Conservation (phyloP, 2,329 filamentous ascomycete species). For the Rutstroemia sp. region DNA sequence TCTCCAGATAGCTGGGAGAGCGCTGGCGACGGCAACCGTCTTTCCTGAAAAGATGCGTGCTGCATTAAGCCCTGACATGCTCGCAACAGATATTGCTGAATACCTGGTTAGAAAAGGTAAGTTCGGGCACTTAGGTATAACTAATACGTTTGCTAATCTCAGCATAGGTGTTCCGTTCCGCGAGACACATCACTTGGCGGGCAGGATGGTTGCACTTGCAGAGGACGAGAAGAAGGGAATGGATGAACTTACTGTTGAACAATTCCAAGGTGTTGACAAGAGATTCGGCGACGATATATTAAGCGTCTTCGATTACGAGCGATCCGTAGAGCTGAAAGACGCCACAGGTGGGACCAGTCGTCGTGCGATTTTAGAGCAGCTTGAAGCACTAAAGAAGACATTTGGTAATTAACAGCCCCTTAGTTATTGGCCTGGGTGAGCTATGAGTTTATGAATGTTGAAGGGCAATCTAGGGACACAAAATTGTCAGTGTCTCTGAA, state of each 20-base stretch:
- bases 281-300: conserved; percentile 67
- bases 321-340: conserved; percentile 70
- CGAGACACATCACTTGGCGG: conserved; percentile 73
- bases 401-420: too few species aligned
- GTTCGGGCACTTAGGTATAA: too few species aligned
- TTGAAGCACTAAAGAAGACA: conserved; percentile 39
- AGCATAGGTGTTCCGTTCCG: conserved; percentile 63
- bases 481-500: too few species aligned
- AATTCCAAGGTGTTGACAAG: conserved; percentile 60
- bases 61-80: conserved; percentile 75
- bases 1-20: conserved; percentile 74
- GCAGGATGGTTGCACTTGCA: conserved; percentile 63
- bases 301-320: conserved; percentile 71
- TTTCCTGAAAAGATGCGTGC: conserved; percentile 70
- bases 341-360: conserved; percentile 74
- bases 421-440: too few species aligned
- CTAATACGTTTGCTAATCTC: too few species aligned
- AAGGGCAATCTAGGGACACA: too few species aligned
- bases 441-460: too few species aligned
- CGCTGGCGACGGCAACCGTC: conserved; percentile 65
- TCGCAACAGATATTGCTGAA: conserved; percentile 57
- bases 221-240: conserved; percentile 61
- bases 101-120: conserved; percentile 45
- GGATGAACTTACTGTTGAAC: conserved; percentile 56
- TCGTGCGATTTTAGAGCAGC: conserved; percentile 57